These are phyloP conservation scores for Rhipidocladum racemiflorum DNA, from an alignment of 176 grass and related monocot genomes.

Conservation along the genomic window DNA sequence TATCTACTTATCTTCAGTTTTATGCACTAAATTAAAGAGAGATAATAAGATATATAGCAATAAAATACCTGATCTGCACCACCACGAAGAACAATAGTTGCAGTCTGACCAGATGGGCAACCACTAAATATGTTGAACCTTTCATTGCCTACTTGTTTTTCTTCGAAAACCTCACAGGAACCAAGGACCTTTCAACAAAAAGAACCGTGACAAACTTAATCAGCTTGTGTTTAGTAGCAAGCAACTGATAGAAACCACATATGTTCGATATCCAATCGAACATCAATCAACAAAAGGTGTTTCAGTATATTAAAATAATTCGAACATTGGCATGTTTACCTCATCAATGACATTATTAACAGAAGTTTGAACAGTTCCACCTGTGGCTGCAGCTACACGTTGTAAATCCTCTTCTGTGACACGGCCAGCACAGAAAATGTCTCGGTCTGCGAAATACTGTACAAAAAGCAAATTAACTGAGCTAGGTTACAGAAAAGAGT, in stretches of 20 bases:
- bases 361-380: conserved; percentile 86
- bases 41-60: background rate
- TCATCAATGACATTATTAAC: conserved; percentile 85
- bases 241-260: background rate
- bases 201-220: conserved; percentile 7
- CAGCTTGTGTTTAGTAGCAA: background rate
- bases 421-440: conserved; percentile 97
- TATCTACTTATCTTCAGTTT: background rate
- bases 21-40: background rate
- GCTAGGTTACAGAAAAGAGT: background rate
- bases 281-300: background rate
- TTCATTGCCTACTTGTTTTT: conserved; percentile 96
- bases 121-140: conserved; percentile 93
- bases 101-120: conserved; percentile 85
- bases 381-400: conserved; percentile 79
- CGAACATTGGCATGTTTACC: conserved; percentile 30
- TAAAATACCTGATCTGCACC: conserved; percentile 84
- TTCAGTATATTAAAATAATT: background rate
- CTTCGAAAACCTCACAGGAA: conserved; percentile 86
- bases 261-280: background rate
- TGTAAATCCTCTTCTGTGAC: conserved; percentile 90
- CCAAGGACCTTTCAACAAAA: conserved; percentile 70
- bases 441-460: conserved; percentile 87
- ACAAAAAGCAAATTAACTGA: background rate
- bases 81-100: conserved; percentile 88